Conservation (phyloP, 2,329 filamentous ascomycete species). For the Diaporthe capsici region DNA sequence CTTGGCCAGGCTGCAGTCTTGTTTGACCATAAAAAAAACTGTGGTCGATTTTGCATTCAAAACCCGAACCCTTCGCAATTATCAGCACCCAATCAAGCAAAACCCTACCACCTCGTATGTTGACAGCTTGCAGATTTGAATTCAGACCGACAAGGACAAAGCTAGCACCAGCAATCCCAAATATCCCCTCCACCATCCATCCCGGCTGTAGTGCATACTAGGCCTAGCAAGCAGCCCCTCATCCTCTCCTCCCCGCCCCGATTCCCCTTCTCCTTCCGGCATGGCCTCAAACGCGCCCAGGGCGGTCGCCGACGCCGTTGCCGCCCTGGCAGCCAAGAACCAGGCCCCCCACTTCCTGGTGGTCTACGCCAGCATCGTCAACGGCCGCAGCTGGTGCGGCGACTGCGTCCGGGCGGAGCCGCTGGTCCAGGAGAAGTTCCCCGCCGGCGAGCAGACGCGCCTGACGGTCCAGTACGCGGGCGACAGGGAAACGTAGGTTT, state of each 20-base stretch:
- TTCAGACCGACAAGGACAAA: not conserved
- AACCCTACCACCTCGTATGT: not conserved
- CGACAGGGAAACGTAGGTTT: conserved; percentile 44
- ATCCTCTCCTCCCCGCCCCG: too few relatives aligned
- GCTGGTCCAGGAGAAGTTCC: conserved; percentile 46
- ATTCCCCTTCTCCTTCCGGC: too few relatives aligned
- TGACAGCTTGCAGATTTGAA: conserved; percentile 11
- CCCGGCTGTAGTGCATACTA: not conserved
- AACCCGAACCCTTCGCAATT: conserved; percentile 25
- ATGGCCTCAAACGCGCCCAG: conserved; percentile 30
- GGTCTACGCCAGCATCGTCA: conserved; percentile 46
- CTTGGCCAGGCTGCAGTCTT: too few relatives aligned
- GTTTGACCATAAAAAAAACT: not conserved
- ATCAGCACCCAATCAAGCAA: not conserved
- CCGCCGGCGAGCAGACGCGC: conserved; percentile 32
- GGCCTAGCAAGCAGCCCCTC: too few relatives aligned
- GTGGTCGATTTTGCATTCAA: not conserved
- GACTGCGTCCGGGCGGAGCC: conserved; percentile 48
- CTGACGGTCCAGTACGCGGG: conserved; percentile 45
- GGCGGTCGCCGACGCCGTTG: conserved; percentile 33
- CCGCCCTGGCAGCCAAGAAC: conserved; percentile 34
- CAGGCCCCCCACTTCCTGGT: conserved; percentile 45
- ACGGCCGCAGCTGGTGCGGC: conserved; percentile 47
- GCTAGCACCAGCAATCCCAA: not conserved
- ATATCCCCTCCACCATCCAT: not conserved